phyloP scores from a whole-genome alignment of 306 rosid species.

The Trifolium pratense region DNA sequence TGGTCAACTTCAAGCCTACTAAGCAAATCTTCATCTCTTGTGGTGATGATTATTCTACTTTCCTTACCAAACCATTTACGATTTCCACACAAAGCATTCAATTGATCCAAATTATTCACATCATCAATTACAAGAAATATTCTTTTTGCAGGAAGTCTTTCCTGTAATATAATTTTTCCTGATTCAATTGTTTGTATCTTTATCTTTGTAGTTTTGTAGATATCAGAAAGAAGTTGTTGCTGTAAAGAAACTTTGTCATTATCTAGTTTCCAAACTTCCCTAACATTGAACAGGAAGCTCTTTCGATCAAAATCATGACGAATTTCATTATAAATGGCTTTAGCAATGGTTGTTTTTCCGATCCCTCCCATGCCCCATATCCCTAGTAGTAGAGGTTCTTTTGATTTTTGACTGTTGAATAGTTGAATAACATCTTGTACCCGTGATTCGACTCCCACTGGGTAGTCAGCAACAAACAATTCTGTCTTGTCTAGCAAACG shows the following conservation, averaged over 20 bases:
- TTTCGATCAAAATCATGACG: not conserved
- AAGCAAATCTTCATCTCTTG: not conserved
- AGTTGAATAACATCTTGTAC: slow-evolving; percentile 6
- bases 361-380: slow-evolving; percentile 36
- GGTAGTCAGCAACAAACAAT: not conserved
- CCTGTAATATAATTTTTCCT: not conserved
- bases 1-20: not conserved
- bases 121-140: not conserved
- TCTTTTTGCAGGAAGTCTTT: not conserved
- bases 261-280: not conserved
- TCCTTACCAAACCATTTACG: not conserved
- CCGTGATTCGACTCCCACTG: slow-evolving; percentile 16
- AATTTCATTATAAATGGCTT: not conserved
- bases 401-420: not conserved
- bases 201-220: not conserved
- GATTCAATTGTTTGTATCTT: not conserved
- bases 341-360: not conserved
- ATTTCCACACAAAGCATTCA: not conserved
- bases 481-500: not conserved
- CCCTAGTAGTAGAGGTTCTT: slow-evolving; percentile 8
- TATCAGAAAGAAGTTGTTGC: not conserved
- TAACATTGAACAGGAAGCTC: not conserved
- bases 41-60: not conserved
- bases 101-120: not conserved
- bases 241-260: not conserved